Evolutionary conservation across 2,329 filamentous ascomycete species (phyloP), one percentile per base, ranked within the genome.

Genomic region (Metarhizium humberi): DNA sequence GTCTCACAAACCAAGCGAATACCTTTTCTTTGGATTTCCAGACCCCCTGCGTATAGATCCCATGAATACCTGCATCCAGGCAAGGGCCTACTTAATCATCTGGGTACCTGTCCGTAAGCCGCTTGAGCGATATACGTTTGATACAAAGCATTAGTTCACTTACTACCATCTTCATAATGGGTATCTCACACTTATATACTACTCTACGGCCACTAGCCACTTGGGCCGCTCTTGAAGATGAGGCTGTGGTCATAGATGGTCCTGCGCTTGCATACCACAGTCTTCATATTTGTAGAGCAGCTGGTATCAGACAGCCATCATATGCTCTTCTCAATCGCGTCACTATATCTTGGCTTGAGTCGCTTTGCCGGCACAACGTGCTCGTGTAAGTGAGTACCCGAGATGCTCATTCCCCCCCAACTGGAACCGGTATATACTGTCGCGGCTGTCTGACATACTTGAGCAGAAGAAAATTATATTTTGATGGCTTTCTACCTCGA

Each of bases 401-500:
- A 25, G 25, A 25, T 25, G 40, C 42, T 10, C 13, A 45, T 45
- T 10, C 25, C 25, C 25, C 25, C 25, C 25, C 4, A 4, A 16
- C 14, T 16, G 13, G 40, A 43, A 43, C 40, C 2, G 16, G 10
- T 43, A 6, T 43, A 18, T 10, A 7, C 43, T 29, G 18, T 8
- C 18, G 7, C n/a, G 32, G 13, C 34, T 16, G 25, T 52, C 40
- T 56, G 49, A 57, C 53, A 46, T 2, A 29, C 8, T 18, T 14
- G 4, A 10, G 30, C 58, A 67, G 67, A 49, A 73, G 81, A 56
- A 82, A 78, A 50, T 87, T 96, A 53, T 91, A 87, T 67, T 96
- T 97, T 63, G 92, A 97, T 68, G 91, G 91, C 14, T 85, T 82
- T 55, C 76, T 97, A 1, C 92, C 92, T 0, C 56, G 67, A 0